phyloP scores from a whole-genome alignment of 257 asterid species.

The Solanum ossicruentum region DNA sequence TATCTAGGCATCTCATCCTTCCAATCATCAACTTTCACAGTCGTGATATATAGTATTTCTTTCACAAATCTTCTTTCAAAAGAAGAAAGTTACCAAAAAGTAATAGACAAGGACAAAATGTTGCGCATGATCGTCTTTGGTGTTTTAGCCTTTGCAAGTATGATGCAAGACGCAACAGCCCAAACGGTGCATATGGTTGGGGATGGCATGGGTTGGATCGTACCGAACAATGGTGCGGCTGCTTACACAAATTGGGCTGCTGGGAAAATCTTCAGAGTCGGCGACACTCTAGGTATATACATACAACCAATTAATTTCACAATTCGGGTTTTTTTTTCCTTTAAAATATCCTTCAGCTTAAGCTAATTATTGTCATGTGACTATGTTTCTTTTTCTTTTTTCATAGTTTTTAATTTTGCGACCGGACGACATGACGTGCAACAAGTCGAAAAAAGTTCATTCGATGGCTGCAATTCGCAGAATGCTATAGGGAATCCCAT shows the following conservation, averaged over 20 bases:
- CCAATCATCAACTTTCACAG: background rate
- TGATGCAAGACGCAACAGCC: slow-evolving; percentile 10
- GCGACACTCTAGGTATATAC: slow-evolving; percentile 20
- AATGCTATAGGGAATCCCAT: background rate
- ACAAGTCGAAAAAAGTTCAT: background rate
- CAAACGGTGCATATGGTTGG: slow-evolving; percentile 23
- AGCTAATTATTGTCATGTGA: background rate
- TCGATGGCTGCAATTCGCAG: background rate
- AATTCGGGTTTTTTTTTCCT: background rate
- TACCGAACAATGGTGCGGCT: slow-evolving; percentile 9
- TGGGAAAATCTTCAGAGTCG: slow-evolving; percentile 17
- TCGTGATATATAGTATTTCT: background rate
- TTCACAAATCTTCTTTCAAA: background rate
- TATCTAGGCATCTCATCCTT: background rate
- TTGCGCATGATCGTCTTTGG: background rate
- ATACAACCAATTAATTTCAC: background rate
- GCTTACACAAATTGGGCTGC: slow-evolving; percentile 27
- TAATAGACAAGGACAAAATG: background rate
- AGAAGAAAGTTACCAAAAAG: background rate
- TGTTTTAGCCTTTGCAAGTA: background rate
- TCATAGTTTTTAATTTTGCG: background rate
- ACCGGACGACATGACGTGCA: background rate
- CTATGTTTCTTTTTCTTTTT: background rate
- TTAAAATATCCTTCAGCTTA: background rate
- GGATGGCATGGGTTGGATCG: slow-evolving; percentile 21